phyloP scores from a whole-genome alignment of 768 basidiomycete genomes.

The Gloeophyllum trabeum region DNA sequence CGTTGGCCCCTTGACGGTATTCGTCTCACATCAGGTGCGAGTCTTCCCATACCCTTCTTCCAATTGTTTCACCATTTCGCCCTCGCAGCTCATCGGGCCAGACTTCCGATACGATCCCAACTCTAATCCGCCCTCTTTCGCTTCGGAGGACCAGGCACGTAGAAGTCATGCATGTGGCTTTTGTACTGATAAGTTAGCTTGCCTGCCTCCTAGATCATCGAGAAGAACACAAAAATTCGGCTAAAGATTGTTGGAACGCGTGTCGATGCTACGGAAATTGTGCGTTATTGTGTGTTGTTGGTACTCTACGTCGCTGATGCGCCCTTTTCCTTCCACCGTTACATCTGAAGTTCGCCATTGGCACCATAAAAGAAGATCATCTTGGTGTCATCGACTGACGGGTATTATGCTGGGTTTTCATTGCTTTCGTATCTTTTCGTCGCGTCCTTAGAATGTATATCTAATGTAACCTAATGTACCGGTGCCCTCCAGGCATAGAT shows the following conservation, averaged over 20 bases:
- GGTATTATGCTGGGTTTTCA: not conserved
- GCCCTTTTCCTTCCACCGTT: constrained; percentile 1
- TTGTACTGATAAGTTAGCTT: not conserved
- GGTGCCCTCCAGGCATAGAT: too few relatives aligned
- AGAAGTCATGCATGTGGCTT: not conserved
- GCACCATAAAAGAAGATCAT: constrained; percentile 97
- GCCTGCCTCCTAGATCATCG: constrained; percentile 56
- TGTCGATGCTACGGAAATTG: constrained; percentile 96
- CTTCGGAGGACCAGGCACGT: constrained; percentile 70
- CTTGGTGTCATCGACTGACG: constrained; percentile 78
- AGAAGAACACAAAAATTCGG: constrained; percentile 85
- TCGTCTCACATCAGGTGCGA: constrained; percentile 89
- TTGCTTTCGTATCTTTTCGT: not conserved
- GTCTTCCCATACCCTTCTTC: not conserved
- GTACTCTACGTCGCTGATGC: not conserved
- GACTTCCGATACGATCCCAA: constrained; percentile 95
- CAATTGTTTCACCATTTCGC: not conserved
- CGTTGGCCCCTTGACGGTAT: constrained; percentile 88
- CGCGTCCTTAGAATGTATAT: too few relatives aligned
- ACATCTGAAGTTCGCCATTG: constrained; percentile 79
- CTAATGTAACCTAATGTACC: too few relatives aligned
- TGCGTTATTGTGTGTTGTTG: constrained; percentile 25
- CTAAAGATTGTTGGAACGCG: constrained; percentile 98
- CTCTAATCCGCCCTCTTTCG: constrained; percentile 93
- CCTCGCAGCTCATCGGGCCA: constrained; percentile 72